Conservation (phyloP, 139 green algal species). For the Mesotaenium endlicherianum region DNA sequence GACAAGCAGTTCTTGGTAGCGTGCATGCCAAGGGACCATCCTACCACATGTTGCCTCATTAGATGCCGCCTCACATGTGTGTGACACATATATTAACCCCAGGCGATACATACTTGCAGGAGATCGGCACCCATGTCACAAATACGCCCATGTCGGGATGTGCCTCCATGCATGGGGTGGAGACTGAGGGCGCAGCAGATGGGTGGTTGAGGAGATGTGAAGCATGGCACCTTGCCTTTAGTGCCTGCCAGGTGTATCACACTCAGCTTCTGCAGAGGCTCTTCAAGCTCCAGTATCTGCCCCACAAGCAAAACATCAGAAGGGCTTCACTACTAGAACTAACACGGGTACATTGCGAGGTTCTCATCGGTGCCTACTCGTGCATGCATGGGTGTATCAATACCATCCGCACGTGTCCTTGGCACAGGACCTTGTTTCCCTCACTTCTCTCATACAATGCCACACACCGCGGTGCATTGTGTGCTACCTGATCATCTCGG, state of each 20-base stretch:
- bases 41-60: too few species aligned
- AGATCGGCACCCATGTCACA: too few species aligned
- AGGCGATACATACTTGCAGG: too few species aligned
- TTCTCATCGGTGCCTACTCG: neutral
- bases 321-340: neutral
- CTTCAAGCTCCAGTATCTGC: conserved; percentile 38
- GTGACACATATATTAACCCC: too few species aligned
- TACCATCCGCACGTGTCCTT: neutral
- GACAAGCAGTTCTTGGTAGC: too few species aligned
- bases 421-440: too few species aligned
- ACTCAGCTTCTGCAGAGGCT: conserved; percentile 21
- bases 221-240: conserved; percentile 44
- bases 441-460: too few species aligned
- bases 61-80: too few species aligned
- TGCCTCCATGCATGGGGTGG: neutral
- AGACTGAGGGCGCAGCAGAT: neutral
- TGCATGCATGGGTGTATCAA: neutral
- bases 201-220: neutral
- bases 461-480: too few species aligned
- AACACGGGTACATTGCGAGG: neutral
- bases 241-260: conserved; percentile 52
- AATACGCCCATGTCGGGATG: too few species aligned
- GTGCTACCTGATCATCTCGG: too few species aligned
- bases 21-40: too few species aligned
- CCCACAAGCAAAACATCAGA: neutral